Evolutionary conservation across 2,329 filamentous ascomycete species (phyloP), one percentile per base, ranked within the genome.

Genomic region (Aspergillus sojae): DNA sequence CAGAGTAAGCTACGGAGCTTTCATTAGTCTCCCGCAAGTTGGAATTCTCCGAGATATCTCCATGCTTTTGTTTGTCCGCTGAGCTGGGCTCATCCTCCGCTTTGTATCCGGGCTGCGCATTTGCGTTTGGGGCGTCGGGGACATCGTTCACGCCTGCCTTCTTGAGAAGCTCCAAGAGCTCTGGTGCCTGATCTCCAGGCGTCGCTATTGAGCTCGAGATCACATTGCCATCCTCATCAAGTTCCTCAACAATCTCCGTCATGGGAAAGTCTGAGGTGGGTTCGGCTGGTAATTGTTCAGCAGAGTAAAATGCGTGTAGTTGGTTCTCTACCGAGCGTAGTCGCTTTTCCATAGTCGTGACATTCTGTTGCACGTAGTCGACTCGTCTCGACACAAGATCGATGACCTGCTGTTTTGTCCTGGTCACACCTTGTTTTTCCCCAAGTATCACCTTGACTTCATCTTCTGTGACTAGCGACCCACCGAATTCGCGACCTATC

Each of bases 211-310:
- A 86, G 69, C 85, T 88, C 0, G 87, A 91, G 57, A 97, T 78
- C 4, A 98, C 86, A 72, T 96, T 95, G 61, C 89, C 95, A 12
- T 96, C 87, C 10, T 97, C 94, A 73, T 98, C 95, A 28, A 98
- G 82, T 79, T 96, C 88, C 78, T 99, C 95, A 60, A 93, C 83
- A 68, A 99, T 98, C 71, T 98, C 95, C 36, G 91, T 94, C 63
- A 98, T 86, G 0, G 93, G 91, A 58, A 93, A 81, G 34, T 72
- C 70, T 1, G 88, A 89, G 14, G 89, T 88, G 64, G 91, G 90
- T 64, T 91, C 88, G 23, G 46, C 36, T 60, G 89, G 87, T 0
- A 89, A 85, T 28, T 88, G 84, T 61, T 84, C 85, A 50, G 87
- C 77, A 4, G 88, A 80, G 11, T 87, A 82, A 12, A 90, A 83